phyloP scores from a whole-genome alignment of 345 rosid genomes.

The Melaleuca alternifolia region DNA sequence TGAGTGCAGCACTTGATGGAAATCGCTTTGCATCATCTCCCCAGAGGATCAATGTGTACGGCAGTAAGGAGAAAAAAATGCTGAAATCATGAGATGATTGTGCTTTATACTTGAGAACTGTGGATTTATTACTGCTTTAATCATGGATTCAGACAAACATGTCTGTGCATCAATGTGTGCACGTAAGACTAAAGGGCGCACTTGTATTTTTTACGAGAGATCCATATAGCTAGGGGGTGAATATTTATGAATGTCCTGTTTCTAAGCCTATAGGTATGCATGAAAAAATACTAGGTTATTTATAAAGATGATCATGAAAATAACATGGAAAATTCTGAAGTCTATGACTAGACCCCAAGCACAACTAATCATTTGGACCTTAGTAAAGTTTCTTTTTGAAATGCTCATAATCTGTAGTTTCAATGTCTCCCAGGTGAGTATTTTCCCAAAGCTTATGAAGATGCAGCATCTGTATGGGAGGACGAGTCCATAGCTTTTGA shows the following conservation, averaged over 20 bases:
- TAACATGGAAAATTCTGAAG: not conserved
- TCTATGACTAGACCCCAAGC: not conserved
- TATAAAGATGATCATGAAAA: not conserved
- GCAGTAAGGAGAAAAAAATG: conserved; percentile 35
- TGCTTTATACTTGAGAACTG: not conserved
- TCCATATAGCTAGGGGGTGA: not conserved
- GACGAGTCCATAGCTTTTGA: conserved; percentile 78
- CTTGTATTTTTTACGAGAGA: not conserved
- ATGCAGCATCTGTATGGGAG: conserved; percentile 59
- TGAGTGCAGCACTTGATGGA: conserved; percentile 45
- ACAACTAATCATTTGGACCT: not conserved
- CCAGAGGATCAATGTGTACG: conserved; percentile 41
- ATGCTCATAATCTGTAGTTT: not conserved
- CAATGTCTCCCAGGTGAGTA: conserved; percentile 46
- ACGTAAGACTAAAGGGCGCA: not conserved
- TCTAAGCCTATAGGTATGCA: not conserved
- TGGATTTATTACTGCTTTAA: not conserved
- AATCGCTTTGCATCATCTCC: conserved; percentile 46
- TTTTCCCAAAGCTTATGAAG: conserved; percentile 77
- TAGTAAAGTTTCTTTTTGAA: not conserved
- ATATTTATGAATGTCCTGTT: not conserved
- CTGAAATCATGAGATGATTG: not conserved
- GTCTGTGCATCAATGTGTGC: not conserved
- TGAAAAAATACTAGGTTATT: not conserved
- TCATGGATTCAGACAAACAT: not conserved